Evolutionary conservation across 352 stramenopile genomes (phyloP).

Genomic region (Ochromonadaceae sp.): DNA sequence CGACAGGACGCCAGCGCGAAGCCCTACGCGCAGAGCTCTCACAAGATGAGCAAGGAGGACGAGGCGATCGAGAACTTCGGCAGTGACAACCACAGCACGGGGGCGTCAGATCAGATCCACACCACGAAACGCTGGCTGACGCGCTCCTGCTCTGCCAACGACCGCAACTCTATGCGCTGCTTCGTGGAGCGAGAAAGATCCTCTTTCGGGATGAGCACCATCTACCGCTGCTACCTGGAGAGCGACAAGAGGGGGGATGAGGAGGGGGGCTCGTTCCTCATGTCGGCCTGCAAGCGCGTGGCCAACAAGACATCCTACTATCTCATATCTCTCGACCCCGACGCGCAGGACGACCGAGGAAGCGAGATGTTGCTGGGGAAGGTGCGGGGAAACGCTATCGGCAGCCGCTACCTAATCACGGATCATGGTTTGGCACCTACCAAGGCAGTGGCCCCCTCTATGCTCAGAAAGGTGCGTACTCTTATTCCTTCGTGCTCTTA

Average conservation of each 20-base stretch:
- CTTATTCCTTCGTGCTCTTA: not conserved
- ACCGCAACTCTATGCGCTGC: not conserved
- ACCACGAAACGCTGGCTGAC: conserved; percentile 7
- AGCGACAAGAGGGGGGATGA: not conserved
- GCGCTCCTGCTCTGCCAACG: not conserved
- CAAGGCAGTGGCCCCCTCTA: conserved; percentile 2
- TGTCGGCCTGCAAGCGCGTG: conserved; percentile 14
- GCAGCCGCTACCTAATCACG: conserved; percentile 1
- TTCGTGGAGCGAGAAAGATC: conserved; percentile 13
- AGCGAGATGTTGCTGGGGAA: conserved; percentile 2
- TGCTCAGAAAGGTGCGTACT: not conserved
- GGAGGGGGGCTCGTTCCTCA: not conserved
- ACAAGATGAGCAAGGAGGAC: not conserved
- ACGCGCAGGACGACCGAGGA: conserved; percentile 1
- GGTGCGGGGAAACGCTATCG: conserved; percentile 7
- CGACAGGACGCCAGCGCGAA: not conserved
- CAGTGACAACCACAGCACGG: not conserved
- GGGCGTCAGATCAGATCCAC: not conserved
- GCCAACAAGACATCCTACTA: conserved; percentile 6
- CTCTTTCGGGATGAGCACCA: not conserved
- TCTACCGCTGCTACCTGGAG: conserved; percentile 1
- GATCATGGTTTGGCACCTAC: conserved; percentile 6
- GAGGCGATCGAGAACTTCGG: conserved; percentile 12
- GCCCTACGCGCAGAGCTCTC: not conserved
- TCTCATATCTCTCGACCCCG: not conserved